These are phyloP conservation scores for Trichophyton verrucosum DNA, from an alignment of 2,329 filamentous ascomycete genomes.

Conservation along the genomic window DNA sequence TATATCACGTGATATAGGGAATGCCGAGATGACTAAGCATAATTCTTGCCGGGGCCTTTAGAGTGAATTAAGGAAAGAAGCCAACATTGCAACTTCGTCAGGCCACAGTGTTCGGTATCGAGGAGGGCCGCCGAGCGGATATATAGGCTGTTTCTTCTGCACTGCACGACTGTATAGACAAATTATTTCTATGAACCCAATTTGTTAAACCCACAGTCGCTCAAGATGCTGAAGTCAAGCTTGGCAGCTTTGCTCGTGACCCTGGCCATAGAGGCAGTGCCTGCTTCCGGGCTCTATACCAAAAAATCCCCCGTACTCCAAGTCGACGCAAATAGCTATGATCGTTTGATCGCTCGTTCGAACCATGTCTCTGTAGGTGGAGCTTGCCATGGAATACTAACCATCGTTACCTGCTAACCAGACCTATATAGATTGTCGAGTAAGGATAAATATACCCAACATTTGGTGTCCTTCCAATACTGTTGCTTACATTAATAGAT, in stretches of 20 bases:
- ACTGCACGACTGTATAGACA: not conserved
- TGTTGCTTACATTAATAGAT: conserved; percentile 42
- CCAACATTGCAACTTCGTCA: conserved; percentile 1
- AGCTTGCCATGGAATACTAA: not conserved
- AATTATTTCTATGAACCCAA: not conserved
- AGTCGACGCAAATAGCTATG: conserved; percentile 65
- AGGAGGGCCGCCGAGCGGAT: not conserved
- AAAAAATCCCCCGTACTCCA: conserved; percentile 82
- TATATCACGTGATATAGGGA: not conserved
- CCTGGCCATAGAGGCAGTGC: conserved; percentile 53
- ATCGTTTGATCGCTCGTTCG: conserved; percentile 69
- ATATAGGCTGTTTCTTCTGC: not conserved
- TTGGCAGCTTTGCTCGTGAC: conserved; percentile 41
- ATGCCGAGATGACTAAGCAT: not conserved
- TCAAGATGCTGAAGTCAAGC: conserved; percentile 25
- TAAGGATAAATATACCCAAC: conserved; percentile 24
- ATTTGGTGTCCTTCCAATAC: conserved; percentile 8
- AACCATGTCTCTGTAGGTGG: conserved; percentile 75
- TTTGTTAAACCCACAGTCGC: not conserved
- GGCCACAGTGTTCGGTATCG: not conserved
- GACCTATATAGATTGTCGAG: conserved; percentile 37
- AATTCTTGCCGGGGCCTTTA: not conserved
- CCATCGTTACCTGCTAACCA: not conserved
- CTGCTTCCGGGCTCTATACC: conserved; percentile 56
- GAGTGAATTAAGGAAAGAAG: not conserved